phyloP scores from a whole-genome alignment of 306 rosid genomes.

The Citrullus colocynthis region DNA sequence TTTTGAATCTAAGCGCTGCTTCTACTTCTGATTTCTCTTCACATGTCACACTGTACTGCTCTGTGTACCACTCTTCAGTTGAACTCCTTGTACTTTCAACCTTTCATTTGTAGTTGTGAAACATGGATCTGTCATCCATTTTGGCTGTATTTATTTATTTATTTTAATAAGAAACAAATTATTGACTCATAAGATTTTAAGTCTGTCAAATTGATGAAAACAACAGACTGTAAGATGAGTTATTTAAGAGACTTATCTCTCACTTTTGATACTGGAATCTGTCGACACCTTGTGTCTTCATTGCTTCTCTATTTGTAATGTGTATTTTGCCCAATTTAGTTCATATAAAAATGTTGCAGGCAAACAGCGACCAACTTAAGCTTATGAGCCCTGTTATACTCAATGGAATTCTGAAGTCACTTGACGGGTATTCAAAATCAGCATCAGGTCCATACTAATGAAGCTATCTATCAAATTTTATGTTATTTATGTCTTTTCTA shows the following conservation, averaged over 20 bases:
- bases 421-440: constrained; percentile 54
- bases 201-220: not conserved
- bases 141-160: not conserved
- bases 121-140: not conserved
- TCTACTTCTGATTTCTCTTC: not conserved
- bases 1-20: not conserved
- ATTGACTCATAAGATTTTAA: not conserved
- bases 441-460: constrained; percentile 47
- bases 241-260: not conserved
- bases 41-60: not conserved
- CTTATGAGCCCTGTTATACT: constrained; percentile 92
- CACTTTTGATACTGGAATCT: not conserved
- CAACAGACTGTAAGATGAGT: not conserved
- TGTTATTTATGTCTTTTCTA: not conserved
- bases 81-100: not conserved
- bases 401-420: constrained; percentile 82
- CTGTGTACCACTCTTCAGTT: not conserved
- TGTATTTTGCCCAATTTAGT: not conserved
- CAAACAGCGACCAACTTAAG: constrained; percentile 69
- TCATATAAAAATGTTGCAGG: constrained; percentile 29
- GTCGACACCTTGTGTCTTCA: not conserved
- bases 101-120: not conserved
- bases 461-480: not conserved
- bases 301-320: not conserved
- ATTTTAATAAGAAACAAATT: not conserved